Evolutionary conservation across 345 rosid species (phyloP).

Genomic region (Hevea brasiliensis): DNA sequence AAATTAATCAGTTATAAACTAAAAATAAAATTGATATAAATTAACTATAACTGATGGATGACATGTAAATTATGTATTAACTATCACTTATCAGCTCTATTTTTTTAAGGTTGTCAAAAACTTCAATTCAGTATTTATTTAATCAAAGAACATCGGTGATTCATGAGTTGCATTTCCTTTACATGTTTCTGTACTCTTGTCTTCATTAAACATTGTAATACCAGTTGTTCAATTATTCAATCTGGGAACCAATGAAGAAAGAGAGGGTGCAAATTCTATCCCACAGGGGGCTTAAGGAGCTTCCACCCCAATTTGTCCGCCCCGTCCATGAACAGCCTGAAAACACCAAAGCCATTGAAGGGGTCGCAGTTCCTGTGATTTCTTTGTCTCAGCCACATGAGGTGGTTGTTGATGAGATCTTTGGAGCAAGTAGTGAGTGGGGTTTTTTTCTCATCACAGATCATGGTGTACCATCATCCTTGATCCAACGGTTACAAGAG

Average conservation of each 20-base stretch:
- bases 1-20: too few relatives aligned
- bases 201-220: too few relatives aligned
- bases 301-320: slow-evolving; percentile 46
- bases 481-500: slow-evolving; percentile 37
- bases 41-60: too few relatives aligned
- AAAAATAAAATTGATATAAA: too few relatives aligned
- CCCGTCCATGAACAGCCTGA: slow-evolving; percentile 43
- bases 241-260: slow-evolving; percentile 37
- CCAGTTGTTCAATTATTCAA: too few relatives aligned
- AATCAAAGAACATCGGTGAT: too few relatives aligned
- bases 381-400: slow-evolving; percentile 34
- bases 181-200: too few relatives aligned
- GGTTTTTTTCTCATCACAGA: slow-evolving; percentile 41
- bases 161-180: too few relatives aligned
- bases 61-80: too few relatives aligned
- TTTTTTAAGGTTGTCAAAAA: too few relatives aligned
- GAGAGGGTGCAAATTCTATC: slow-evolving; percentile 46
- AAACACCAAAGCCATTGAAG: slow-evolving; percentile 43
- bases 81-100: too few relatives aligned
- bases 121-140: too few relatives aligned
- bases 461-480: slow-evolving; percentile 34
- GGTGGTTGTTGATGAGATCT: slow-evolving; percentile 15
- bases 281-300: slow-evolving; percentile 13
- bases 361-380: slow-evolving; percentile 42
- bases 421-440: slow-evolving; percentile 43